Conservation (phyloP, 2,329 filamentous ascomycete species). For the Talaromyces islandicus region DNA sequence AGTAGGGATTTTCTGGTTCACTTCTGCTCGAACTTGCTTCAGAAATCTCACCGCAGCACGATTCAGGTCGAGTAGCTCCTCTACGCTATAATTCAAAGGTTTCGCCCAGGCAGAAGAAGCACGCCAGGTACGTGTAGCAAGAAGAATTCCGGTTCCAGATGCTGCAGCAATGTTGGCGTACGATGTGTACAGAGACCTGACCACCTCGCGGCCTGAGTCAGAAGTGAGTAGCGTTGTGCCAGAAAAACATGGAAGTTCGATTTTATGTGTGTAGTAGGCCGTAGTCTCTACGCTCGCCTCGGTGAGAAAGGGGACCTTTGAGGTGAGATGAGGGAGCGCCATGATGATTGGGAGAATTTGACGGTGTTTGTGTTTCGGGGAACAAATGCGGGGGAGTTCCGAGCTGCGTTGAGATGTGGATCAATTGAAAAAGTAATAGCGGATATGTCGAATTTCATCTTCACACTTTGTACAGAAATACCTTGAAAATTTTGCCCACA, state of each 20-base stretch:
- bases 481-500: no score
- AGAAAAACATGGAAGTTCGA: conserved; percentile 2
- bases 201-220: neutral
- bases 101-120: conserved; percentile 10
- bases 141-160: conserved; percentile 8
- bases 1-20: neutral
- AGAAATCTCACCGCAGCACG: neutral
- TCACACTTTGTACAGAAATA: no score
- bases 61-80: neutral
- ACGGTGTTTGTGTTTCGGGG: neutral
- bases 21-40: neutral
- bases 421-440: no score
- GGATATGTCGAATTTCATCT: no score
- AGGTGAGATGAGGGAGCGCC: conserved; percentile 7
- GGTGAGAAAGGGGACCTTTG: conserved; percentile 9
- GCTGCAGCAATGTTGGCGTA: conserved; percentile 5
- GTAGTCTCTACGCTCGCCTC: conserved; percentile 11
- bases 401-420: no score
- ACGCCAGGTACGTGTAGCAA: conserved; percentile 13
- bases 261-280: conserved; percentile 8
- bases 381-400: neutral
- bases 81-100: conserved; percentile 1
- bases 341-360: neutral
- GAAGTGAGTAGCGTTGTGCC: neutral
- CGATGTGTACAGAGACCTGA: neutral